Evolutionary conservation across 2,329 filamentous ascomycete genomes (phyloP), one percentile per base, ranked within the genome.

Genomic region (Claviceps fusiformis): DNA sequence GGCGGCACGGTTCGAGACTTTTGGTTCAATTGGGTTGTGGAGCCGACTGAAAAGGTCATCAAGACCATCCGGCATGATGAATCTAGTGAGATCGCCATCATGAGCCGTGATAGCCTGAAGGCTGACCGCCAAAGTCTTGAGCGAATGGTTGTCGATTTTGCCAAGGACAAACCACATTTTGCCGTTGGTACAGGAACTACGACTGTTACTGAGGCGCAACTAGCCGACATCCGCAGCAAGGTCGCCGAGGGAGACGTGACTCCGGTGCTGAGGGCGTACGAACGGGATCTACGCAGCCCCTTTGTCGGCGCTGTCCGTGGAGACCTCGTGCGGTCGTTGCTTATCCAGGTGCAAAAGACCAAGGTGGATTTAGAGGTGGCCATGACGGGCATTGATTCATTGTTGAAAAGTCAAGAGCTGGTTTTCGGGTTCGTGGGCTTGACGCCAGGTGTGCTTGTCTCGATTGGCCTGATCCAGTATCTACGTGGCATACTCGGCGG

Each of bases 321-420:
- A 11, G 92, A 97, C 63, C 77, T 98, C 33, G 80, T 97, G 41
- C 85, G 92, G 53, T 90, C 92, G 5, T 80, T 98, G 33, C 76
- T 98, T 48, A 97, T 98, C 55, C 93, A 98, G 67, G 85, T 98
- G 43, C 93, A 98, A 65, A 98, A 98, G 77, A 97, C 93, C 27
- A 98, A 98, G 74, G 93, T 98, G 9, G 93, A 98, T 65, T 83
- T 98, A 13, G 93, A 98, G 69, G 85, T 97, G 58, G 93, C 93
- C 15, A 91, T 98, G 73, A 89, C 87, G 57, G 93, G 93, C 19
- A 98, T 98, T 60, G 92, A 98, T 73, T 83, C 89, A 39, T 79
- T 98, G 37, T 78, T 98, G 56, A 95, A 93, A 73, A 96, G 91
- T 64, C 93, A 98, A 67, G 92, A 98, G 67, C 79, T 98, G 50